Evolutionary conservation across 2,329 filamentous ascomycete genomes (phyloP).

Genomic region (Blumeriella jaapii): DNA sequence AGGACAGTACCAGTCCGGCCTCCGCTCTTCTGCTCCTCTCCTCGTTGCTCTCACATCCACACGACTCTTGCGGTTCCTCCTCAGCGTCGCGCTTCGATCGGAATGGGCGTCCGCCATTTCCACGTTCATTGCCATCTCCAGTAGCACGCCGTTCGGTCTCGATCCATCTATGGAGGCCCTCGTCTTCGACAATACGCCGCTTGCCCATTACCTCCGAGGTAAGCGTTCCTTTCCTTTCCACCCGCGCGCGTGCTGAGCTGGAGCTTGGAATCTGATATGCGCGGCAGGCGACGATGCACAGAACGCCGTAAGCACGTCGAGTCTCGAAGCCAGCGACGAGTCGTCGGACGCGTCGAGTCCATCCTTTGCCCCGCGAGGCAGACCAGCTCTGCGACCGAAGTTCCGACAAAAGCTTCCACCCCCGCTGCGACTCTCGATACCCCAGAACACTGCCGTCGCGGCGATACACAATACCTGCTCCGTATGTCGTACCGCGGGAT

Average conservation of each 20-base stretch:
- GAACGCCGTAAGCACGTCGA: constrained; percentile 26
- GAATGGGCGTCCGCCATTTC: no score
- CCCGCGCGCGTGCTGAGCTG: no score
- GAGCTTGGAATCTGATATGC: constrained; percentile 1
- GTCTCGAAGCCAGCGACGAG: constrained; percentile 12
- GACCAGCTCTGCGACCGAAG: constrained; percentile 40
- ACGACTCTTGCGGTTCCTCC: no score
- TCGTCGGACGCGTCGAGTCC: constrained; percentile 22
- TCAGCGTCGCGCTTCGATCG: no score
- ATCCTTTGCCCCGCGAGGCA: constrained; percentile 44
- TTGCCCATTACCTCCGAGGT: constrained; percentile 88
- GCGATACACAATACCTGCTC: constrained; percentile 40
- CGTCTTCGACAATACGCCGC: constrained; percentile 74
- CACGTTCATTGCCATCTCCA: no score
- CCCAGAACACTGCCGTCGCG: constrained; percentile 31
- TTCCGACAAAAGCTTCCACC: constrained; percentile 39
- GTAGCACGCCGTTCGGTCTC: no score
- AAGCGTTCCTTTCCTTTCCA: no score
- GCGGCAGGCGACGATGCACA: constrained; percentile 34
- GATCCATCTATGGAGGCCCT: constrained; percentile 78
- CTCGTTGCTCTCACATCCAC: not conserved
- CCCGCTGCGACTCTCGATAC: constrained; percentile 34
- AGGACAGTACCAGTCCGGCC: no score
- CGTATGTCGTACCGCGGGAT: constrained; percentile 34
- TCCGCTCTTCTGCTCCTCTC: not conserved